Percentiles rank a stretch among this genome's conserved stretches.
Conservation (phyloP, 1,284 basidiomycete species). For the Rhodotorula sp. region DNA sequence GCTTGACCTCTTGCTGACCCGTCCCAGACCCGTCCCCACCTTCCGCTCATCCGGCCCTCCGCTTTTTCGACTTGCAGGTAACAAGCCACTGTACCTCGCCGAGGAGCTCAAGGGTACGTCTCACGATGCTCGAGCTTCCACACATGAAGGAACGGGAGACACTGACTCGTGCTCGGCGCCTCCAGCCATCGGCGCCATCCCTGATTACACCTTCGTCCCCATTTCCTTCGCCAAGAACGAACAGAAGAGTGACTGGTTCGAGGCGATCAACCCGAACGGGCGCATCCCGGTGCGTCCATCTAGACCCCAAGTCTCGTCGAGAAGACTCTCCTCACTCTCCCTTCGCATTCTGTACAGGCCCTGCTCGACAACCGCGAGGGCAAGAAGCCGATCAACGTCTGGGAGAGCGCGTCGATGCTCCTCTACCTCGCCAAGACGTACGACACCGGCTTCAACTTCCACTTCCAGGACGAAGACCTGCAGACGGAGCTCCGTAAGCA, state of each 20-base stretch:
- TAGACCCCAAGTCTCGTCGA: slow-evolving; percentile 11
- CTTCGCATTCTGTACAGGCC: neutral
- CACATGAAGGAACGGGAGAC: slow-evolving; percentile 11
- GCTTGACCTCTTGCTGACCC: no score
- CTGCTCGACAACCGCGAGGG: slow-evolving; percentile 8
- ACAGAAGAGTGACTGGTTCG: slow-evolving; percentile 34
- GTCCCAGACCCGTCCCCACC: neutral
- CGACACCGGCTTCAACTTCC: slow-evolving; percentile 19
- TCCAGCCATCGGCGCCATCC: neutral
- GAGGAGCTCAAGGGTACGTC: slow-evolving; percentile 36
- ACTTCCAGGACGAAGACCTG: slow-evolving; percentile 32
- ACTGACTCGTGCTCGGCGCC: neutral
- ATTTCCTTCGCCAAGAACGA: slow-evolving; percentile 25
- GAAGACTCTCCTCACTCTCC: neutral
- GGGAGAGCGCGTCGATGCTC: slow-evolving; percentile 26
- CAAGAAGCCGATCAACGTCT: slow-evolving; percentile 21
- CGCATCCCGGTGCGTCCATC: slow-evolving; percentile 29
- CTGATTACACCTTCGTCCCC: slow-evolving; percentile 11
- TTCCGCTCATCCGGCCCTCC: neutral
- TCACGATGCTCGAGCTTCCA: slow-evolving; percentile 15
- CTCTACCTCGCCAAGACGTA: slow-evolving; percentile 27
- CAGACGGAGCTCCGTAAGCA: slow-evolving; percentile 2
- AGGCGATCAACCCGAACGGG: slow-evolving; percentile 29
- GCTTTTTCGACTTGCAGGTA: neutral
- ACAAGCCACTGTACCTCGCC: slow-evolving; percentile 20